Conservation (phyloP, 352 stramenopile genomes). For the Pythium coloratum region DNA sequence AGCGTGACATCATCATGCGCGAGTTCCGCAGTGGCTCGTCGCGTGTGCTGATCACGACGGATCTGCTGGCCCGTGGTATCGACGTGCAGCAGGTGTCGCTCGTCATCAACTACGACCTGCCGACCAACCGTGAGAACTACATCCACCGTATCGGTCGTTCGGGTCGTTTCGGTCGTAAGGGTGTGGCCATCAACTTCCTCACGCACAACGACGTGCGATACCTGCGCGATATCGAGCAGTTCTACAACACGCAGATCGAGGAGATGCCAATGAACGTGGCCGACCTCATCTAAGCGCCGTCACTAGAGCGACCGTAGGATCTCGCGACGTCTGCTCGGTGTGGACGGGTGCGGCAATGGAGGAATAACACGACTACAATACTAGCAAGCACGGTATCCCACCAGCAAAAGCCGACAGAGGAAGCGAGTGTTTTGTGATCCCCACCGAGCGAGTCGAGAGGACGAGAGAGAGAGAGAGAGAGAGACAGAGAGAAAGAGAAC, state of each 20-base stretch:
- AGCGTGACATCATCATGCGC: slow-evolving; percentile 99
- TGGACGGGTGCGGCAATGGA: background rate
- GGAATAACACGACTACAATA: slow-evolving; percentile 8
- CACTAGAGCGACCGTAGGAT: no score
- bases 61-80: slow-evolving; percentile 99
- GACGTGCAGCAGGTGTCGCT: slow-evolving; percentile 99
- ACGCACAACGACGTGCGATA: slow-evolving; percentile 98
- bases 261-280: slow-evolving; percentile 99
- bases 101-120: slow-evolving; percentile 99
- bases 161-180: slow-evolving; percentile 99
- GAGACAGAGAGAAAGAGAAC: background rate
- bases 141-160: slow-evolving; percentile 99
- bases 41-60: slow-evolving; percentile 99
- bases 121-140: slow-evolving; percentile 99
- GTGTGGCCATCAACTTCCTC: slow-evolving; percentile 99
- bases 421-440: background rate
- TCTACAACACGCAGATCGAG: slow-evolving; percentile 99
- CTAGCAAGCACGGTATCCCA: background rate
- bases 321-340: background rate
- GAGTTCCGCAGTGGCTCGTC: slow-evolving; percentile 99
- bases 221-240: slow-evolving; percentile 99
- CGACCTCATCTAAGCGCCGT: slow-evolving; percentile 96
- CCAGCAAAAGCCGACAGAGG: background rate
- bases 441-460: background rate
- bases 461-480: slow-evolving; percentile 6